Evolutionary conservation across 75 land plant species (phyloP), one percentile per base, ranked within the genome.

Genomic region (Pinus tabuliformis): DNA sequence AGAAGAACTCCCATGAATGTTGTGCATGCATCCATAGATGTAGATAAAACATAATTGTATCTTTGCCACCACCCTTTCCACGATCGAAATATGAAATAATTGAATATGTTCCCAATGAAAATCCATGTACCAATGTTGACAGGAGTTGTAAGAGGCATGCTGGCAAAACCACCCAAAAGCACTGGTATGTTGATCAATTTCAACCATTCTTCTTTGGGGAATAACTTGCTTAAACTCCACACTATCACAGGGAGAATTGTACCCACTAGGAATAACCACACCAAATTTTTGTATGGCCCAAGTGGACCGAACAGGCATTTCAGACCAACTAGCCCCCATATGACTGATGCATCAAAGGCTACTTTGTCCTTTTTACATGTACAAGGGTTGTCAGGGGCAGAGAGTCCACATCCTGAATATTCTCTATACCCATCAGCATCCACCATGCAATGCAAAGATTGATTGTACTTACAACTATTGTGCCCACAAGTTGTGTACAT

Each of bases 61-160:
- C 86, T 80, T 82, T 88, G 90, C 97, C 97, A 94, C 97, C 97
- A 94, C 22, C 65, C 56, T 77, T 90, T 94, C 66, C 86, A 56
- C 75, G 82, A 84, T 45, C 85, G 79, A 73, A 92, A 90, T 12
- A 94, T 84, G 73, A 84, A 86, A 86, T 78, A 94, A 75, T 93
- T 93, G 94, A 93, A 91, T 30, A 93, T 54, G 66, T 4, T 87
- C n/a, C 96, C 94, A 12, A 90, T 73, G 11, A 86, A 14, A 13
- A 86, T 45, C 94, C 94, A 93, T 36, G 85, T 59, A 49, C 71
- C 79, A 56, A 58, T 30, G 76, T 78, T 78, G 56, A 78, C 79
- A 36, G 79, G 59, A 16, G 79, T 78, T 26, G 79, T 73, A 5
- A 73, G 79, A 36, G 79, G 79, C 73, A 78, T 78, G 73, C 37